These are phyloP conservation scores for Apocynum venetum DNA, from an alignment of 257 asterid species.

Conservation along the genomic window DNA sequence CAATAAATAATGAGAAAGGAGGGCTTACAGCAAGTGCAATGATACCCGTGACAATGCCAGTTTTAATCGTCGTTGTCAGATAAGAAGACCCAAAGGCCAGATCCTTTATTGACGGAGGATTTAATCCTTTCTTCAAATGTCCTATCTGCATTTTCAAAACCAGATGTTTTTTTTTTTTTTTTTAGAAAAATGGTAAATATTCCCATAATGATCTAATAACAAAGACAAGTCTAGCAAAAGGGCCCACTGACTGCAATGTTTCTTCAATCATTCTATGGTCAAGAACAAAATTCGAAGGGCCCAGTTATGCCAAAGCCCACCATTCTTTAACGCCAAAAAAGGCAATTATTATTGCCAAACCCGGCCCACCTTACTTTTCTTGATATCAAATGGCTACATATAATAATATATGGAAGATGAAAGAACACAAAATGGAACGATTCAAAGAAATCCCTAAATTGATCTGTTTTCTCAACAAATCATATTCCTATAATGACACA, in stretches of 20 bases:
- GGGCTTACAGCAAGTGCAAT: constrained; percentile 78
- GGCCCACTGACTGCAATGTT: background rate
- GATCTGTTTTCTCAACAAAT: background rate
- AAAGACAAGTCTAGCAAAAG: background rate
- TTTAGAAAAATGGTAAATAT: background rate
- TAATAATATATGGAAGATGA: background rate
- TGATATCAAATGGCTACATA: background rate
- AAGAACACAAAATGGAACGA: background rate
- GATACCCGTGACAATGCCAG: constrained; percentile 90
- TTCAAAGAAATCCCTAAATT: background rate
- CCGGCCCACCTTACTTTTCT: constrained; percentile 1
- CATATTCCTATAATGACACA: background rate
- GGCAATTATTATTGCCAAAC: constrained; percentile 1
- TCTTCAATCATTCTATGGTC: background rate
- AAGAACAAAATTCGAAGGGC: background rate
- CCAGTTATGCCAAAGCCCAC: background rate
- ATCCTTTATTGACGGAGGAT: constrained; percentile 80
- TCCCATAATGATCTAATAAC: background rate
- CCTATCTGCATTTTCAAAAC: constrained; percentile 62
- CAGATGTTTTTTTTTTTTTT: background rate
- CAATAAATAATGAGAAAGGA: too few species aligned
- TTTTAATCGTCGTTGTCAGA: constrained; percentile 59
- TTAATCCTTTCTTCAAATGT: constrained; percentile 81
- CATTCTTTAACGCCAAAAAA: background rate
- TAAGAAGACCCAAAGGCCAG: constrained; percentile 64